These are phyloP conservation scores for Protomyces gravidus DNA, from an alignment of 1,139 yeast species.

Conservation along the genomic window DNA sequence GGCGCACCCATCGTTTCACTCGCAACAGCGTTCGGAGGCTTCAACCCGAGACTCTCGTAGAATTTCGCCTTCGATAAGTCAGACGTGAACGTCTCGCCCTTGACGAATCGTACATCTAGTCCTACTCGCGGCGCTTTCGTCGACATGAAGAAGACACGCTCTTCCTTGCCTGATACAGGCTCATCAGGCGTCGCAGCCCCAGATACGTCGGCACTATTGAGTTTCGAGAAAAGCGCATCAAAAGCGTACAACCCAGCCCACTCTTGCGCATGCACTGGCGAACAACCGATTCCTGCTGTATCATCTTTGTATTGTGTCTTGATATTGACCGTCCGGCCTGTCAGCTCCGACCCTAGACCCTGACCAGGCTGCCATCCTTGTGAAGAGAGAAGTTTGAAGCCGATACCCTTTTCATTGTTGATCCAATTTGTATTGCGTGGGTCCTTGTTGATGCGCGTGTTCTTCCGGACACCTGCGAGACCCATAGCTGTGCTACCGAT, in stretches of 20 bases:
- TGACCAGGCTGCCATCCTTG: slow-evolving; percentile 90
- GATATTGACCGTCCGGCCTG: slow-evolving; percentile 52
- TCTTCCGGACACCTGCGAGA: slow-evolving; percentile 75
- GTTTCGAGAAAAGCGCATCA: slow-evolving; percentile 80
- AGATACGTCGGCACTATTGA: slow-evolving; percentile 45
- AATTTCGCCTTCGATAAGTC: slow-evolving; percentile 36
- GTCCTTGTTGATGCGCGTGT: slow-evolving; percentile 83
- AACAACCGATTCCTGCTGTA: slow-evolving; percentile 81
- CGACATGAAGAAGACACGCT: slow-evolving; percentile 15
- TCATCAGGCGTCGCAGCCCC: slow-evolving; percentile 6
- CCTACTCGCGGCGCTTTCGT: slow-evolving; percentile 28
- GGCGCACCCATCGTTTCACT: background rate
- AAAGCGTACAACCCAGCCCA: slow-evolving; percentile 90
- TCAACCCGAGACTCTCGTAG: slow-evolving; percentile 10
- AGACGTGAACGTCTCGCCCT: slow-evolving; percentile 39
- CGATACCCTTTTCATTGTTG: slow-evolving; percentile 74
- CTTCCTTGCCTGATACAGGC: slow-evolving; percentile 13
- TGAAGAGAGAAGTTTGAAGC: slow-evolving; percentile 74
- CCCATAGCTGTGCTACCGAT: slow-evolving; percentile 45
- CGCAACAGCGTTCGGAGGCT: background rate
- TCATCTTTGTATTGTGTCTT: slow-evolving; percentile 78
- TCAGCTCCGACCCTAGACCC: slow-evolving; percentile 69
- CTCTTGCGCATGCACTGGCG: slow-evolving; percentile 59
- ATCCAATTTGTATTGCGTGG: slow-evolving; percentile 97
- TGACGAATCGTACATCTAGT: slow-evolving; percentile 38